Conservation (phyloP, 129 eudicot species). For the Apium graveolens region DNA sequence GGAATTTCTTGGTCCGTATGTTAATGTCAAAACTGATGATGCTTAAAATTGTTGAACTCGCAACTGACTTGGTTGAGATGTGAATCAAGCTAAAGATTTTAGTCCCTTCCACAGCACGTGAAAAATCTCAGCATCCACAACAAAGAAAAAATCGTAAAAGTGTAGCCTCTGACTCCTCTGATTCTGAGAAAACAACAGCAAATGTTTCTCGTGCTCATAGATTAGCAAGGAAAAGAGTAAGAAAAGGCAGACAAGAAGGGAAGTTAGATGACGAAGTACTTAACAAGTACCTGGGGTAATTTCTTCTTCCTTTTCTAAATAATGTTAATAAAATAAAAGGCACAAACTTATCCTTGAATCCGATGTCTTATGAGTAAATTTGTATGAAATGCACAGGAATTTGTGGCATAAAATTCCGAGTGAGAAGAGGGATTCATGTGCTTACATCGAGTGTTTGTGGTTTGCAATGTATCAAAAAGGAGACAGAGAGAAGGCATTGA, state of each 20-base stretch:
- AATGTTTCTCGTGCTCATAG: constrained; percentile 9
- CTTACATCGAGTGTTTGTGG: constrained; percentile 54
- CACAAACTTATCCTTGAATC: not conserved
- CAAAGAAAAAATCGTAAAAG: constrained; percentile 18
- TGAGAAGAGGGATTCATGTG: constrained; percentile 36
- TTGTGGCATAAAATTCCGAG: constrained; percentile 46
- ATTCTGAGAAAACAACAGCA: constrained; percentile 9
- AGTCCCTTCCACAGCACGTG: not conserved
- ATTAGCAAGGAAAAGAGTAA: constrained; percentile 19
- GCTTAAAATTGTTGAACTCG: not conserved
- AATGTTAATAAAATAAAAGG: not conserved
- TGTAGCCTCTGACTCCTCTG: constrained; percentile 18
- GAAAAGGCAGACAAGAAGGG: constrained; percentile 9
- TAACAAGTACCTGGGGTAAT: constrained; percentile 48
- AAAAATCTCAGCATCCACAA: not conserved
- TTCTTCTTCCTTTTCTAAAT: not conserved
- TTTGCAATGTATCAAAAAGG: constrained; percentile 31
- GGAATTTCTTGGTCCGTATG: not conserved
- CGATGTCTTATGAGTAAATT: constrained; percentile 6
- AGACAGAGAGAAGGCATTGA: constrained; percentile 32
- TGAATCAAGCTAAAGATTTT: not conserved
- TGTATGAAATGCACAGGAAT: constrained; percentile 27
- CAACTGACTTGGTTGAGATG: not conserved
- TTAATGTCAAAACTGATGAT: not conserved
- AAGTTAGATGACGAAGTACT: constrained; percentile 33